These are phyloP conservation scores for Cylindrotheca closterium DNA, from an alignment of 108 stramenopile genomes.

Conservation along the genomic window DNA sequence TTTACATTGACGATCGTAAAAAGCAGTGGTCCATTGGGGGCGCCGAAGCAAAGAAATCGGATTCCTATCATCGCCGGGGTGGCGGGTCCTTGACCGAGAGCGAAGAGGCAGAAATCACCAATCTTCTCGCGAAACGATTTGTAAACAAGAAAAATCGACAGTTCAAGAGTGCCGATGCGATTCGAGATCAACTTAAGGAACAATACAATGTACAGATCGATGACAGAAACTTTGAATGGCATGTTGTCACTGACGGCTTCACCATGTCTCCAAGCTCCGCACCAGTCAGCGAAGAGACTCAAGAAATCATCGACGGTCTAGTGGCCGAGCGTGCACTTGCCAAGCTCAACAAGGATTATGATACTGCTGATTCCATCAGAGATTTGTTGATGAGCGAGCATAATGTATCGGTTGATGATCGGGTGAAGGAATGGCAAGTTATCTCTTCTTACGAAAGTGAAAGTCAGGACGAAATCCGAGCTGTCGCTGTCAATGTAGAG, in stretches of 20 bases:
- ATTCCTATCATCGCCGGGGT: conserved; percentile 24
- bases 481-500: too few species aligned
- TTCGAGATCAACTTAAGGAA: conserved; percentile 42
- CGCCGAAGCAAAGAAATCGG: neutral
- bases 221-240: conserved; percentile 51
- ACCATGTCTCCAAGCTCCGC: neutral
- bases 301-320: neutral
- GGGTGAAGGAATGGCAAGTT: conserved; percentile 48
- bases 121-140: conserved; percentile 13
- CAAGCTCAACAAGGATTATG: conserved; percentile 47
- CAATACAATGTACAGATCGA: conserved; percentile 53
- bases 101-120: conserved; percentile 1
- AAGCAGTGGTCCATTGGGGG: conserved; percentile 43
- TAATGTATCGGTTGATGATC: conserved; percentile 49
- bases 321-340: conserved; percentile 33
- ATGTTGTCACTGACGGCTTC: conserved; percentile 17
- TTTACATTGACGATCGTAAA: conserved; percentile 50
- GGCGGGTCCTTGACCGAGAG: neutral
- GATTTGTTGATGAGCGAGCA: conserved; percentile 45
- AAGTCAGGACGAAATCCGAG: too few species aligned
- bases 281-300: neutral
- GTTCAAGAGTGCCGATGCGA: conserved; percentile 57
- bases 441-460: too few species aligned
- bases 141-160: conserved; percentile 26
- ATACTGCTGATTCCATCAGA: conserved; percentile 54